Conservation (phyloP, 345 rosid species). For the Euclidium syriacum region DNA sequence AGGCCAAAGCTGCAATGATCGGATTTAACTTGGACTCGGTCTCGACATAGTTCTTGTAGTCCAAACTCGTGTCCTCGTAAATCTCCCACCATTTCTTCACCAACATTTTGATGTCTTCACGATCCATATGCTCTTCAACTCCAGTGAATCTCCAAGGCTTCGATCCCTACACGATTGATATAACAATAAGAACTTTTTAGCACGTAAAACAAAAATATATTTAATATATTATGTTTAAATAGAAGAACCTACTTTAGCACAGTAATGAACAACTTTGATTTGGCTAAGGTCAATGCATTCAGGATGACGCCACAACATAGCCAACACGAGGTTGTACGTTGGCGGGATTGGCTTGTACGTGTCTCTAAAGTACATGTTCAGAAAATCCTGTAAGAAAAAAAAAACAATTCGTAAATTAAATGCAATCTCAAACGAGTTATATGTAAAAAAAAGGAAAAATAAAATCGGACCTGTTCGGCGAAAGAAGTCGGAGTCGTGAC, state of each 20-base stretch:
- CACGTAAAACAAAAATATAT: too few species aligned
- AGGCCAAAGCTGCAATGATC: conserved; percentile 2
- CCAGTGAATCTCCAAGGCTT: conserved; percentile 73
- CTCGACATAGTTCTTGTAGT: conserved; percentile 31
- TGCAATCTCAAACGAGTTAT: background rate
- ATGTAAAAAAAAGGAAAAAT: background rate
- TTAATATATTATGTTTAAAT: too few species aligned
- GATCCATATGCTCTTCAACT: conserved; percentile 50
- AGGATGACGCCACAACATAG: conserved; percentile 77
- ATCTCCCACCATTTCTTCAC: conserved; percentile 68
- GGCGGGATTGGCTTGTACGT: conserved; percentile 49
- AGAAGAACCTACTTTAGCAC: conserved; percentile 65
- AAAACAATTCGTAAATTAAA: background rate
- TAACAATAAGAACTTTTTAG: too few species aligned
- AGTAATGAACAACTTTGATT: conserved; percentile 55
- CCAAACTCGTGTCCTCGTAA: conserved; percentile 51
- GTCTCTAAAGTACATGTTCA: conserved; percentile 50
- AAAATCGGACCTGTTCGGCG: conserved; percentile 54
- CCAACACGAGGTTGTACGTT: conserved; percentile 47
- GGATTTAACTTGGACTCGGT: conserved; percentile 12
- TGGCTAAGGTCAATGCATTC: conserved; percentile 42
- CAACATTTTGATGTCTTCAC: conserved; percentile 48
- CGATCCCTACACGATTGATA: too few species aligned
- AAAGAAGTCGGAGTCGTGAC: conserved; percentile 48
- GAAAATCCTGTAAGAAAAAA: conserved; percentile 41